These are phyloP conservation scores for Morella rubra DNA, from an alignment of 306 rosid genomes.

Conservation along the genomic window DNA sequence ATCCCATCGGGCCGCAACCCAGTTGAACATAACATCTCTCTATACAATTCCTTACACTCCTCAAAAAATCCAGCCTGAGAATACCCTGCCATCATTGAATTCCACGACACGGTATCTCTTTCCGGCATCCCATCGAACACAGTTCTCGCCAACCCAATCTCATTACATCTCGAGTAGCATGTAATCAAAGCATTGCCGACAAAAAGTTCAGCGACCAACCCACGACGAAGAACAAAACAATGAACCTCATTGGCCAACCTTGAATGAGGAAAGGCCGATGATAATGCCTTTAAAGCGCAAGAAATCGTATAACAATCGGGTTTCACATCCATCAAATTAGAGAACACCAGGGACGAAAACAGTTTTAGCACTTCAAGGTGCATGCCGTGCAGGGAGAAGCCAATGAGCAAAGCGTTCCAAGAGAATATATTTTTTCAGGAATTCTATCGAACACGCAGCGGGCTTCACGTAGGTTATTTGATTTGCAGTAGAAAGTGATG, in stretches of 20 bases:
- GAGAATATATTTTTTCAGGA: conserved; percentile 60
- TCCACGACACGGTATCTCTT: conserved; percentile 81
- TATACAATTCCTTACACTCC: conserved; percentile 62
- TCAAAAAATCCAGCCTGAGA: conserved; percentile 66
- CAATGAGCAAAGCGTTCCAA: conserved; percentile 76
- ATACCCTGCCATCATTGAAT: conserved; percentile 81
- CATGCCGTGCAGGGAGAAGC: conserved; percentile 52
- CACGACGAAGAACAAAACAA: conserved; percentile 48
- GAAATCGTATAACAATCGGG: conserved; percentile 61
- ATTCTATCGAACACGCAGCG: conserved; percentile 65
- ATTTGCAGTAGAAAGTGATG: conserved; percentile 51
- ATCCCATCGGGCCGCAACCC: conserved; percentile 53
- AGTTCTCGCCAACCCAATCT: conserved; percentile 48
- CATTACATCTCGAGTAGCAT: conserved; percentile 60
- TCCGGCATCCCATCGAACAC: conserved; percentile 55
- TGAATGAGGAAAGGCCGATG: conserved; percentile 31
- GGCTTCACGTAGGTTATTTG: conserved; percentile 42
- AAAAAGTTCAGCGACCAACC: conserved; percentile 55
- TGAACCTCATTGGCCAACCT: conserved; percentile 49
- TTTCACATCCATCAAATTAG: conserved; percentile 8
- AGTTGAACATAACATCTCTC: conserved; percentile 43
- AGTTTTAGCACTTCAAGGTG: conserved; percentile 47
- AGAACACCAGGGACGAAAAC: conserved; percentile 43
- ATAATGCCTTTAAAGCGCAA: conserved; percentile 58
- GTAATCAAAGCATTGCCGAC: conserved; percentile 67